Evolutionary conservation across 768 basidiomycete genomes (phyloP).

Genomic region (Leccinellum albellum): DNA sequence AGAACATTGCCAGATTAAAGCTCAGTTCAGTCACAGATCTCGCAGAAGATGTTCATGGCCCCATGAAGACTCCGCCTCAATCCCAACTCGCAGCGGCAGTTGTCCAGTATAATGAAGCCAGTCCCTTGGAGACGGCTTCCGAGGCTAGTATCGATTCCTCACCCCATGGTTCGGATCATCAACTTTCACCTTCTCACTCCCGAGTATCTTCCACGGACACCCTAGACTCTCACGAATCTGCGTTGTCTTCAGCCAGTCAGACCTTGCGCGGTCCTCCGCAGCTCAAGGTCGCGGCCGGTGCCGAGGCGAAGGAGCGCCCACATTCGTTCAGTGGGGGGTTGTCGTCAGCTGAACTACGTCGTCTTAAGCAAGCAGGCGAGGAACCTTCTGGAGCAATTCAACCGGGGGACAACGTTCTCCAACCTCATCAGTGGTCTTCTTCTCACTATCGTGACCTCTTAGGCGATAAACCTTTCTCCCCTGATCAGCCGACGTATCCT

Average conservation of each 20-base stretch:
- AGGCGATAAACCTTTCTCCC: constrained; percentile 40
- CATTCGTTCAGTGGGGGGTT: constrained; percentile 80
- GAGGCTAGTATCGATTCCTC: constrained; percentile 71
- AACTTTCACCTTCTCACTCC: constrained; percentile 66
- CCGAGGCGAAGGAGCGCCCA: constrained; percentile 70
- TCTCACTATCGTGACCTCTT: constrained; percentile 46
- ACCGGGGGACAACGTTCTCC: constrained; percentile 34
- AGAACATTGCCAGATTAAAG: constrained; percentile 70
- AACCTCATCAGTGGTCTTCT: constrained; percentile 50
- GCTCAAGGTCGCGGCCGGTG: constrained; percentile 47
- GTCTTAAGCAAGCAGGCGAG: constrained; percentile 67
- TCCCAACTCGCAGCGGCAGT: constrained; percentile 52
- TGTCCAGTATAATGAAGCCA: constrained; percentile 58
- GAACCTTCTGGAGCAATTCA: constrained; percentile 30
- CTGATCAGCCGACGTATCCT: constrained; percentile 56
- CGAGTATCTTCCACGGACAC: constrained; percentile 83
- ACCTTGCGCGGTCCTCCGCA: constrained; percentile 52
- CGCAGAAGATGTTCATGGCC: constrained; percentile 45
- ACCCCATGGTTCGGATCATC: constrained; percentile 64
- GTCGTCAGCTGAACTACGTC: constrained; percentile 68
- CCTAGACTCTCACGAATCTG: constrained; percentile 56
- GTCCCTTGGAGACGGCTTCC: constrained; percentile 71
- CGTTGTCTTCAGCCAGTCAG: constrained; percentile 49
- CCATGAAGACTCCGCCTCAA: constrained; percentile 67
- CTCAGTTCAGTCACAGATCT: constrained; percentile 54